These are phyloP conservation scores for Mycosarcoma mackinlayi DNA, from an alignment of 1,284 basidiomycete species.

Conservation along the genomic window DNA sequence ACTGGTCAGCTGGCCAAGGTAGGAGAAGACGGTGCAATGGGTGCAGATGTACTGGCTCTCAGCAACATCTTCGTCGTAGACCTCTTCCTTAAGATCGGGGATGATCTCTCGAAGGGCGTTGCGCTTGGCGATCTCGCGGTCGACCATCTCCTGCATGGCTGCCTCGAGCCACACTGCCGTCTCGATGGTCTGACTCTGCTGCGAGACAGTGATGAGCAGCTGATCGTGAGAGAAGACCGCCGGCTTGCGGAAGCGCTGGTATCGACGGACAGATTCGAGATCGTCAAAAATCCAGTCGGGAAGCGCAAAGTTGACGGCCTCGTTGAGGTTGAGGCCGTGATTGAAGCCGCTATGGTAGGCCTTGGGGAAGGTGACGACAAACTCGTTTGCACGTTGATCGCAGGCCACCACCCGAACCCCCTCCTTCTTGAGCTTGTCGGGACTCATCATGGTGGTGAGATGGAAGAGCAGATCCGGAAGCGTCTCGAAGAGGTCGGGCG, in stretches of 20 bases:
- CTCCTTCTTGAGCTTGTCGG: slow-evolving; percentile 82
- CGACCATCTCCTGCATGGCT: slow-evolving; percentile 86
- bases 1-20: slow-evolving; percentile 84
- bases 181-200: slow-evolving; percentile 90
- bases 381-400: slow-evolving; percentile 97
- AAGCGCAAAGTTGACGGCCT: slow-evolving; percentile 98
- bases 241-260: slow-evolving; percentile 87
- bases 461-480: slow-evolving; percentile 97
- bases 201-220: slow-evolving; percentile 91
- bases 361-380: slow-evolving; percentile 93
- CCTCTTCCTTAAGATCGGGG: slow-evolving; percentile 75
- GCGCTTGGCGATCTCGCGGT: slow-evolving; percentile 81
- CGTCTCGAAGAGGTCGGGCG: slow-evolving; percentile 97
- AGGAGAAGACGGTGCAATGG: slow-evolving; percentile 93
- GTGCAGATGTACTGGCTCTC: slow-evolving; percentile 96
- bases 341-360: slow-evolving; percentile 99
- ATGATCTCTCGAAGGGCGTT: slow-evolving; percentile 71
- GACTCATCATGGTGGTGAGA: slow-evolving; percentile 97
- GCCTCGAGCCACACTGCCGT: slow-evolving; percentile 84
- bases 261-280: slow-evolving; percentile 83
- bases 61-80: slow-evolving; percentile 82
- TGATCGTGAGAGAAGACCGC: slow-evolving; percentile 99
- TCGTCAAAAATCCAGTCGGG: slow-evolving; percentile 93
- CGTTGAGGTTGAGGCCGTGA: slow-evolving; percentile 97
- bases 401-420: slow-evolving; percentile 94